A percentile compares a stretch with the other conserved stretches of the same genome.
phyloP scores from a whole-genome alignment of 2,329 filamentous ascomycete genomes.

The Madurella fahalii region DNA sequence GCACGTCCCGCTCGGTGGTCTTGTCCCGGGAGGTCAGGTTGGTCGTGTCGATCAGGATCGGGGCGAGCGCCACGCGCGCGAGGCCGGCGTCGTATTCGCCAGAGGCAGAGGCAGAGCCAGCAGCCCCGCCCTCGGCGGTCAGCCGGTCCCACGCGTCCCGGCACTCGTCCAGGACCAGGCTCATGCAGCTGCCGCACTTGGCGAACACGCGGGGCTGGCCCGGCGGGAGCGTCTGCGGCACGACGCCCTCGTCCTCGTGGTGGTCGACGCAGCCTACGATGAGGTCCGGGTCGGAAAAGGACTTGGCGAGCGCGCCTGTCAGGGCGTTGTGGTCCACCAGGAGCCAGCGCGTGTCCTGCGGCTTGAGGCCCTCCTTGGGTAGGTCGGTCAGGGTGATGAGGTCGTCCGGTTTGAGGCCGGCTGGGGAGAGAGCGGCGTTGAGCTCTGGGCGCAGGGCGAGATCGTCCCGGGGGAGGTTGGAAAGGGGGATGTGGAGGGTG shows the following conservation, averaged over 20 bases:
- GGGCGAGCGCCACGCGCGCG: slow-evolving; percentile 63
- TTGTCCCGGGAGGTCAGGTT: slow-evolving; percentile 62
- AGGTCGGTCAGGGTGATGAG: slow-evolving; percentile 60
- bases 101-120: too few relatives aligned
- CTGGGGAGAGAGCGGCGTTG: slow-evolving; percentile 57
- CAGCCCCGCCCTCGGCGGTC: slow-evolving; percentile 29
- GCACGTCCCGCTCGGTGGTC: slow-evolving; percentile 58
- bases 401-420: slow-evolving; percentile 55
- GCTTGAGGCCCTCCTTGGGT: slow-evolving; percentile 38
- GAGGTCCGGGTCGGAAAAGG: slow-evolving; percentile 39
- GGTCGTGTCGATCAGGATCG: slow-evolving; percentile 69
- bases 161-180: slow-evolving; percentile 61
- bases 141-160: slow-evolving; percentile 54
- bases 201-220: slow-evolving; percentile 54
- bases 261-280: slow-evolving; percentile 72
- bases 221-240: slow-evolving; percentile 43
- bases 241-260: slow-evolving; percentile 65
- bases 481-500: slow-evolving; percentile 64
- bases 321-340: slow-evolving; percentile 77
- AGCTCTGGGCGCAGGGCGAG: slow-evolving; percentile 71
- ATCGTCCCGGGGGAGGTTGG: slow-evolving; percentile 65
- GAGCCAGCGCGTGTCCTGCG: slow-evolving; percentile 62
- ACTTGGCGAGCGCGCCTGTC: slow-evolving; percentile 51
- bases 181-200: slow-evolving; percentile 68
- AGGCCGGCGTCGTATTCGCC: slow-evolving; percentile 43